These are phyloP conservation scores for Salix caprea DNA, from an alignment of 345 rosid species.

Conservation along the genomic window DNA sequence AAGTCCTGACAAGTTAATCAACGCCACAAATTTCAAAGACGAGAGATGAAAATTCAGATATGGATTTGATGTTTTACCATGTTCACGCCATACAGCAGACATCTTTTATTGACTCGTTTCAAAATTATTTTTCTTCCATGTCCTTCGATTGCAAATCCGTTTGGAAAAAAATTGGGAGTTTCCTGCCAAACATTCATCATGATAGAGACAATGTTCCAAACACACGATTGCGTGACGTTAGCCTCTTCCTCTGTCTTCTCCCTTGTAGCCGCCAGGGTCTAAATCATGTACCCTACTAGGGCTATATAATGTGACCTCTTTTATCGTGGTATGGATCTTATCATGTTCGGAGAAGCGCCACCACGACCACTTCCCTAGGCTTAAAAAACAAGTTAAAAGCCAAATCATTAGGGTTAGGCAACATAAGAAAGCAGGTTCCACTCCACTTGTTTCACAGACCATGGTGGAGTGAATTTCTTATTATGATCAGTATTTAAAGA, in stretches of 20 bases:
- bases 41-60: neutral
- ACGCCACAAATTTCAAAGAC: neutral
- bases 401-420: neutral
- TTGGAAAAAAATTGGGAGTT: neutral
- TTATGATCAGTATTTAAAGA: neutral
- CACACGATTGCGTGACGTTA: too few species aligned
- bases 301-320: neutral
- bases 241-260: neutral
- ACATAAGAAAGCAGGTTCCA: neutral
- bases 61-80: neutral
- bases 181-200: neutral
- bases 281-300: neutral
- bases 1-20: neutral
- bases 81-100: neutral
- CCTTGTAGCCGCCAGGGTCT: neutral
- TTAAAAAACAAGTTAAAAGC: neutral
- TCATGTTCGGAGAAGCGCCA: neutral
- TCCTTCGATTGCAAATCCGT: neutral
- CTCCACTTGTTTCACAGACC: neutral
- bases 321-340: neutral
- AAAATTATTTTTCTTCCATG: neutral
- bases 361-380: neutral
- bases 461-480: neutral
- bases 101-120: neutral
- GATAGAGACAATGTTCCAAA: neutral